phyloP scores from a whole-genome alignment of 176 grass and related monocot species.

The Triticum monococcum region DNA sequence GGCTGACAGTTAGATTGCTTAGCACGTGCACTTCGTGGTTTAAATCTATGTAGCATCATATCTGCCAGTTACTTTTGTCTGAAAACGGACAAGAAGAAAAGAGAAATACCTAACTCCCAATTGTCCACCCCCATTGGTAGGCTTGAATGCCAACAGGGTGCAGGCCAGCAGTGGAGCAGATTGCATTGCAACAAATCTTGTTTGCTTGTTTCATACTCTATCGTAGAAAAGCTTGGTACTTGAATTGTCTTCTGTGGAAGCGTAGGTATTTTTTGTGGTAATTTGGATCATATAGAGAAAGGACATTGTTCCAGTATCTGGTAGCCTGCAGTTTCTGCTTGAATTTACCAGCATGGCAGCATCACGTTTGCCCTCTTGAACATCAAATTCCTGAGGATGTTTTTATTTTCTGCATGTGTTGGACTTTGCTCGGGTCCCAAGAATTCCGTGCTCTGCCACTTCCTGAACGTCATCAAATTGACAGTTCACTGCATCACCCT shows the following conservation, averaged over 20 bases:
- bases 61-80: background rate
- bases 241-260: background rate
- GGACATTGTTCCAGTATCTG: background rate
- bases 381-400: no score
- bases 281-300: background rate
- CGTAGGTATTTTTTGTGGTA: background rate
- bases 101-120: background rate
- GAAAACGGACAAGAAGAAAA: background rate
- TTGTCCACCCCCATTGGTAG: background rate
- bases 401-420: background rate
- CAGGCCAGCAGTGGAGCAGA: background rate
- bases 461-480: background rate
- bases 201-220: background rate
- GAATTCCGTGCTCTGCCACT: background rate
- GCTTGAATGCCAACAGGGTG: background rate
- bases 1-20: background rate
- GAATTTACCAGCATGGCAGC: background rate
- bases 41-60: conserved; percentile 24
- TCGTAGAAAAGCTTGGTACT: background rate
- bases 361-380: background rate
- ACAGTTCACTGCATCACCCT: background rate
- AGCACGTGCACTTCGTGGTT: background rate
- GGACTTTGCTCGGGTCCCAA: background rate
- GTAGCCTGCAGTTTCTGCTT: background rate
- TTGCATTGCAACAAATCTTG: background rate